These are phyloP conservation scores for Remersonia thermophila DNA, from an alignment of 2,329 filamentous ascomycete genomes.

Conservation along the genomic window DNA sequence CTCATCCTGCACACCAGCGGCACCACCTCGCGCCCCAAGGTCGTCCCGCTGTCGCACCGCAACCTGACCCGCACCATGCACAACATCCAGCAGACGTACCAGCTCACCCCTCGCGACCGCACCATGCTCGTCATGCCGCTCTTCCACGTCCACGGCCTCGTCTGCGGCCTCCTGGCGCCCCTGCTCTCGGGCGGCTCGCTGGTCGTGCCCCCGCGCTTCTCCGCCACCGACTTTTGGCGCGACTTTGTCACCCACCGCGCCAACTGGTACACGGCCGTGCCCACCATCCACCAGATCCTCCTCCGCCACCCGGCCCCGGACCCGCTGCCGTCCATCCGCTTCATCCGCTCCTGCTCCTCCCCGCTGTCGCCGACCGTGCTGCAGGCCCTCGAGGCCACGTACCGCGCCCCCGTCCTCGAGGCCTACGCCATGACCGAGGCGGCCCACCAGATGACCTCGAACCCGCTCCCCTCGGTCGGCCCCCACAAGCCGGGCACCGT, in stretches of 20 bases:
- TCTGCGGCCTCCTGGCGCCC: slow-evolving; percentile 70
- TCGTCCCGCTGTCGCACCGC: slow-evolving; percentile 68
- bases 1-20: slow-evolving; percentile 75
- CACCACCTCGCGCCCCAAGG: slow-evolving; percentile 75
- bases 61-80: slow-evolving; percentile 75
- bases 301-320: slow-evolving; percentile 59
- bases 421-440: slow-evolving; percentile 92
- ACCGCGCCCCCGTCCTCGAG: slow-evolving; percentile 71
- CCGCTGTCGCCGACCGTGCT: slow-evolving; percentile 73
- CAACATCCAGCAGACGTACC: slow-evolving; percentile 70
- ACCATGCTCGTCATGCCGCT: slow-evolving; percentile 84
- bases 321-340: slow-evolving; percentile 62
- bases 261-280: slow-evolving; percentile 90
- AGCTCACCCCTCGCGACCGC: slow-evolving; percentile 56
- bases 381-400: slow-evolving; percentile 62
- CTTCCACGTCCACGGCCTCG: slow-evolving; percentile 81
- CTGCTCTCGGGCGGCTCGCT: slow-evolving; percentile 66
- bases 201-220: slow-evolving; percentile 68
- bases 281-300: slow-evolving; percentile 82
- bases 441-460: slow-evolving; percentile 73
- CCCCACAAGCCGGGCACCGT: slow-evolving; percentile 73
- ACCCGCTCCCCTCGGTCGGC: slow-evolving; percentile 50
- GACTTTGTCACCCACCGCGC: slow-evolving; percentile 63
- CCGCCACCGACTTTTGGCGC: slow-evolving; percentile 68
- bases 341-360: slow-evolving; percentile 79